phyloP scores from a whole-genome alignment of 345 rosid genomes.

The Salix dunnii region DNA sequence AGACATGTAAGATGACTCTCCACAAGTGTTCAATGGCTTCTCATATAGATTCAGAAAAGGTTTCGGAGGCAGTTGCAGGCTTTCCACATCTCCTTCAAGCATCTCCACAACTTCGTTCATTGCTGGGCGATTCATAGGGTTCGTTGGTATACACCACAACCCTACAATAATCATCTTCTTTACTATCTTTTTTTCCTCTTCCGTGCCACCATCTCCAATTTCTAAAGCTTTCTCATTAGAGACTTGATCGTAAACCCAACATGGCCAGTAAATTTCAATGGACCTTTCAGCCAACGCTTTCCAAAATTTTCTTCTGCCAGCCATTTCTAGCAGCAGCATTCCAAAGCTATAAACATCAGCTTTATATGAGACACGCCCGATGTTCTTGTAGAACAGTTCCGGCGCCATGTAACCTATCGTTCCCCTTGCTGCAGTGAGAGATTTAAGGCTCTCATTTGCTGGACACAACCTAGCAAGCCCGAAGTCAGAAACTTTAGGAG shows the following conservation, averaged over 20 bases:
- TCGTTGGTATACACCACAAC: neutral
- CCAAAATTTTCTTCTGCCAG: too few relatives aligned
- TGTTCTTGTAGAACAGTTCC: too few relatives aligned
- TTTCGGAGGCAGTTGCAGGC: neutral
- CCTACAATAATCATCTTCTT: neutral
- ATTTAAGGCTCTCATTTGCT: neutral
- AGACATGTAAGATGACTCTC: too few relatives aligned
- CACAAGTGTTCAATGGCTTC: too few relatives aligned
- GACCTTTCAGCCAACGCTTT: neutral
- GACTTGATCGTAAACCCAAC: neutral
- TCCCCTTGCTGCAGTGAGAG: too few relatives aligned
- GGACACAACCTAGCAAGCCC: neutral
- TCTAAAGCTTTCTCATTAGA: neutral
- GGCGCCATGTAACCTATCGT: too few relatives aligned
- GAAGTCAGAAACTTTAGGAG: neutral
- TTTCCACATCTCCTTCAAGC: neutral
- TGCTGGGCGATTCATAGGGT: neutral
- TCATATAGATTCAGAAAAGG: neutral
- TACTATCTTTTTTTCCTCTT: neutral
- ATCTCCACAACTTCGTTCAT: constrained; percentile 2
- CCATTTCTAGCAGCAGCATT: too few relatives aligned
- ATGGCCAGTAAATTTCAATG: neutral
- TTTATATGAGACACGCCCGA: neutral
- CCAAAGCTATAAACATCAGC: neutral
- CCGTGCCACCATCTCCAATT: neutral